These are phyloP conservation scores for Diaporthe humulicola DNA, from an alignment of 2,329 filamentous ascomycete species.

Conservation along the genomic window DNA sequence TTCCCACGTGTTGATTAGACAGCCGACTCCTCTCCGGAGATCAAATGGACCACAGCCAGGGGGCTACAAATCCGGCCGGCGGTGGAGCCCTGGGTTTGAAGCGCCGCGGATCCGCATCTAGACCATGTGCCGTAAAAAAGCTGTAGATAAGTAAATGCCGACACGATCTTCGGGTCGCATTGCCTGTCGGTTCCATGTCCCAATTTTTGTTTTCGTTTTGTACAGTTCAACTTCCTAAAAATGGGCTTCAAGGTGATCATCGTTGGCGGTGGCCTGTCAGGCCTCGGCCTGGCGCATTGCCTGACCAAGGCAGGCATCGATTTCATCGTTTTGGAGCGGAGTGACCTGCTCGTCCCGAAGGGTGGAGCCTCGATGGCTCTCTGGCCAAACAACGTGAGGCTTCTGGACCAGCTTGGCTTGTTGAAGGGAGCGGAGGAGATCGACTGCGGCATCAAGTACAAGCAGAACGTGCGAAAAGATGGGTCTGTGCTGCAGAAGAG, in stretches of 20 bases:
- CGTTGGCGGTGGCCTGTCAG: slow-evolving; percentile 49
- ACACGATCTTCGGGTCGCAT: not conserved
- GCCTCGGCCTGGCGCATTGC: slow-evolving; percentile 48
- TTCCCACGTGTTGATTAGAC: slow-evolving; percentile 23
- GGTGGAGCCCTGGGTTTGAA: slow-evolving; percentile 7
- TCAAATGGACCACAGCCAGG: slow-evolving; percentile 13
- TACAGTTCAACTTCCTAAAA: not conserved
- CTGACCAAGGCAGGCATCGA: slow-evolving; percentile 48
- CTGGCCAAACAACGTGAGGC: slow-evolving; percentile 45
- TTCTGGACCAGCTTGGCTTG: slow-evolving; percentile 48
- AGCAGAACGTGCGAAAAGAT: slow-evolving; percentile 40
- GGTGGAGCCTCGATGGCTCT: slow-evolving; percentile 44
- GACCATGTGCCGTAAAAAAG: not conserved
- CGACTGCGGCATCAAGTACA: slow-evolving; percentile 40
- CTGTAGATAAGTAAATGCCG: slow-evolving; percentile 21
- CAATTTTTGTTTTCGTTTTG: not conserved
- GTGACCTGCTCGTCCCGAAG: slow-evolving; percentile 42
- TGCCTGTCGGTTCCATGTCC: not conserved
- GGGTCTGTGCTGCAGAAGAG: slow-evolving; percentile 40
- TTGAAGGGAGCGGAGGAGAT: slow-evolving; percentile 42
- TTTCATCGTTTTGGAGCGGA: slow-evolving; percentile 48
- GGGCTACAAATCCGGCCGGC: slow-evolving; percentile 17
- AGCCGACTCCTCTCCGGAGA: slow-evolving; percentile 24
- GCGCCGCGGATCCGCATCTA: slow-evolving; percentile 10
- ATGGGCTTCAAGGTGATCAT: slow-evolving; percentile 46